Evolutionary conservation across 2,329 filamentous ascomycete genomes (phyloP).

Genomic region (Colletotrichum godetiae): DNA sequence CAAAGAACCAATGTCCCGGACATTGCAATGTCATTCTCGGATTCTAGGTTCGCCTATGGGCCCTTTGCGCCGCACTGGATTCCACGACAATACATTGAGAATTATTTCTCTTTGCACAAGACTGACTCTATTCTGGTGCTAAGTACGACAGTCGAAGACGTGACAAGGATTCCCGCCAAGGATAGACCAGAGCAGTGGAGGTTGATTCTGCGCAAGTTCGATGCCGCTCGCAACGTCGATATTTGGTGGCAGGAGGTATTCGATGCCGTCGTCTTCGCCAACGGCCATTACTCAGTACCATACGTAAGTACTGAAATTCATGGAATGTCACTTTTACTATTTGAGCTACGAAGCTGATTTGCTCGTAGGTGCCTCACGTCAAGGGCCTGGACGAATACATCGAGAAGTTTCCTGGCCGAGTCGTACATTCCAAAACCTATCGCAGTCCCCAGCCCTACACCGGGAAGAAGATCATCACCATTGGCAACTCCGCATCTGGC

Average conservation of each 20-base stretch:
- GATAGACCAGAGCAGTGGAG: constrained; percentile 51
- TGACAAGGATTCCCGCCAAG: constrained; percentile 46
- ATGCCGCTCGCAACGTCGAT: constrained; percentile 55
- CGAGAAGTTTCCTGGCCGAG: constrained; percentile 50
- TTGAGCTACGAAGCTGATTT: background rate
- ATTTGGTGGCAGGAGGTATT: constrained; percentile 66
- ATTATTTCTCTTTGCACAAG: constrained; percentile 63
- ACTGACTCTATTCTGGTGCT: constrained; percentile 58
- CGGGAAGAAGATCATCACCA: constrained; percentile 48
- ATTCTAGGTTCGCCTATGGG: constrained; percentile 63
- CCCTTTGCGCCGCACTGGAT: constrained; percentile 67
- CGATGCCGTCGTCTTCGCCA: constrained; percentile 56
- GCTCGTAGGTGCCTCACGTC: constrained; percentile 56
- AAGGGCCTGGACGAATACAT: constrained; percentile 54
- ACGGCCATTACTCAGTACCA: constrained; percentile 57
- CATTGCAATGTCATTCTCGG: constrained; percentile 67
- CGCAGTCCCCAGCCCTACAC: constrained; percentile 50
- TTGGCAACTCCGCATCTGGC: constrained; percentile 59
- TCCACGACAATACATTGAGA: constrained; percentile 65
- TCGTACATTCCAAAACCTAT: constrained; percentile 59
- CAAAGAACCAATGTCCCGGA: constrained; percentile 65
- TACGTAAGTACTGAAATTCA: constrained; percentile 48
- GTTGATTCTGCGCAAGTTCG: constrained; percentile 59
- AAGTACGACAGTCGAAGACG: constrained; percentile 63
- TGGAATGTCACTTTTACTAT: background rate